phyloP scores from a whole-genome alignment of 2,329 filamentous ascomycete species.

The Clonostachys solani region DNA sequence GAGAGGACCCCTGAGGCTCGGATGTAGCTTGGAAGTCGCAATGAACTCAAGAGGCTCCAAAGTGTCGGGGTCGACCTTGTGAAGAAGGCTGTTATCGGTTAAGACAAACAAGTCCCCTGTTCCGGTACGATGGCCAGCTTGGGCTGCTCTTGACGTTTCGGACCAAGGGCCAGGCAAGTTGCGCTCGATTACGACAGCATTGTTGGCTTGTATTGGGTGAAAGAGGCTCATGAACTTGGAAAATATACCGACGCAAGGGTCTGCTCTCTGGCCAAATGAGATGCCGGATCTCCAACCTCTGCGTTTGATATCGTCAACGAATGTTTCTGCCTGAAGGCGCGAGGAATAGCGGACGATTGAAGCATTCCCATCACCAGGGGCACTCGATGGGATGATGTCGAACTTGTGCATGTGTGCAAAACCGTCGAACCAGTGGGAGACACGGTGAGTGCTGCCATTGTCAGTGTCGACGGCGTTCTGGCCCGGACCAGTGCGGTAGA shows the following conservation, averaged over 20 bases:
- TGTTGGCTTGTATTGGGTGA: slow-evolving; percentile 34
- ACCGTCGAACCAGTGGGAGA: slow-evolving; percentile 80
- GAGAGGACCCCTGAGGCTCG: slow-evolving; percentile 60
- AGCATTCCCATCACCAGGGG: slow-evolving; percentile 4
- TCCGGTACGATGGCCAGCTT: slow-evolving; percentile 2
- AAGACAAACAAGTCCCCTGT: slow-evolving; percentile 45
- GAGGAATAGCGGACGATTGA: slow-evolving; percentile 64
- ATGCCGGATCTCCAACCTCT: slow-evolving; percentile 52
- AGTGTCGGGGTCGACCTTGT: slow-evolving; percentile 64
- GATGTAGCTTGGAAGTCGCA: slow-evolving; percentile 58
- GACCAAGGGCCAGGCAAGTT: slow-evolving; percentile 55
- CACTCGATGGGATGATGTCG: slow-evolving; percentile 49
- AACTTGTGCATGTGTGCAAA: slow-evolving; percentile 70
- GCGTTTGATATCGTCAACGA: slow-evolving; percentile 55
- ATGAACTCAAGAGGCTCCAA: slow-evolving; percentile 68
- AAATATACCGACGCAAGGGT: slow-evolving; percentile 72
- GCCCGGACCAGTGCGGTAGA: slow-evolving; percentile 74
- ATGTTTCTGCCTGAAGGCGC: slow-evolving; percentile 59
- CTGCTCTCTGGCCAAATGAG: slow-evolving; percentile 67
- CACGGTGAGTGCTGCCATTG: slow-evolving; percentile 51
- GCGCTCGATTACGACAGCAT: slow-evolving; percentile 61
- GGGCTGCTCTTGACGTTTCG: background rate
- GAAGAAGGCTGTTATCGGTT: slow-evolving; percentile 53
- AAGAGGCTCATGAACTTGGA: slow-evolving; percentile 66
- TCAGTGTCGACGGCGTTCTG: slow-evolving; percentile 56